A percentile compares a stretch with the other conserved stretches of the same genome.
Evolutionary conservation across 257 asterid genomes (phyloP).

Genomic region (Lavandula angustifolia): DNA sequence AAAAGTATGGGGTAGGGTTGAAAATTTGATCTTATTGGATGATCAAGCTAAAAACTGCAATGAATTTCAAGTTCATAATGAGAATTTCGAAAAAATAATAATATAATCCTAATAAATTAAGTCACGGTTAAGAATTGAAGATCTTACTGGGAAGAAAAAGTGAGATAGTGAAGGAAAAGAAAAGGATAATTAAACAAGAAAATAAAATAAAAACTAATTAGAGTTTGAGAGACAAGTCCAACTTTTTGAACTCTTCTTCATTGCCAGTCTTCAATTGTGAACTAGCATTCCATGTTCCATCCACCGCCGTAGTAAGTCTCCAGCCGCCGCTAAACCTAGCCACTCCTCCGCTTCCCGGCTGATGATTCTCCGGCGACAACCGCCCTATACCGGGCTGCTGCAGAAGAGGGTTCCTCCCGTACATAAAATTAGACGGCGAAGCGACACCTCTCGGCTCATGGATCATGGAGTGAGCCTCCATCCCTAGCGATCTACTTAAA

Average conservation of each 20-base stretch:
- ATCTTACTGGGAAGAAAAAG: not conserved
- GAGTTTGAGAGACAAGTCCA: constrained; percentile 83
- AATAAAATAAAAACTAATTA: constrained; percentile 23
- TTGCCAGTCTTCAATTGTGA: constrained; percentile 33
- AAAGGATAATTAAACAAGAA: not conserved
- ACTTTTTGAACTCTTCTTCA: constrained; percentile 53
- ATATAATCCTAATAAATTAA: no score
- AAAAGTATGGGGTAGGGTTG: no score
- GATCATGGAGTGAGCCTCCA: constrained; percentile 69
- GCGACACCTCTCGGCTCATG: constrained; percentile 46
- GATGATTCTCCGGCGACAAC: constrained; percentile 36
- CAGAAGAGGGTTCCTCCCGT: constrained; percentile 52
- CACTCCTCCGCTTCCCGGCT: constrained; percentile 37
- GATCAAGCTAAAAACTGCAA: no score
- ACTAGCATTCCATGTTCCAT: constrained; percentile 47
- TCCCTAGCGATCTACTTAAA: constrained; percentile 52
- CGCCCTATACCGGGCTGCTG: constrained; percentile 58
- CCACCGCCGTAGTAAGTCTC: constrained; percentile 41
- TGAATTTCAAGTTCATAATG: no score
- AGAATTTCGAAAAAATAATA: no score
- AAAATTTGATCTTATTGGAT: no score
- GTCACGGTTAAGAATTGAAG: no score
- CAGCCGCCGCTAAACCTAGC: constrained; percentile 45
- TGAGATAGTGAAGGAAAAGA: not conserved
- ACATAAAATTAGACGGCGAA: not conserved